phyloP scores from a whole-genome alignment of 148 eudicot species.

The Camellia lanceoleosa region DNA sequence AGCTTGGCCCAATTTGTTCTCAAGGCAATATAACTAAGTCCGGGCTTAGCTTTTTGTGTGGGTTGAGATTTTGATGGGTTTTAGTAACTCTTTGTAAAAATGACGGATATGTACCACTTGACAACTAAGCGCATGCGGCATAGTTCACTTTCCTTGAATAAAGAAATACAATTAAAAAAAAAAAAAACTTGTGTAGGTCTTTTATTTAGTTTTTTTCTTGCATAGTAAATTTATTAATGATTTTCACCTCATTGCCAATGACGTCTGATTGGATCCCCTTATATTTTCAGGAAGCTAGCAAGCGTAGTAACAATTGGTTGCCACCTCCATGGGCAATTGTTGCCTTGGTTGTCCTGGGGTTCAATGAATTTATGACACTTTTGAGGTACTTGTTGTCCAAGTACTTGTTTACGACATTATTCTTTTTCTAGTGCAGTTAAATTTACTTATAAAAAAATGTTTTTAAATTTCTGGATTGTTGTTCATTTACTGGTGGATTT shows the following conservation, averaged over 20 bases:
- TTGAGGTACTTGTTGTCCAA: constrained; percentile 52
- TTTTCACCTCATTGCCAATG: not conserved
- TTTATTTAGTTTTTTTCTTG: not conserved
- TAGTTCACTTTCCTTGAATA: too few relatives aligned
- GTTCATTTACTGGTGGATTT: not conserved
- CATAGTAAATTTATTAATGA: not conserved
- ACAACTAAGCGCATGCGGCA: too few relatives aligned
- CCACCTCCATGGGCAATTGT: constrained; percentile 99
- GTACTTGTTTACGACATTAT: not conserved
- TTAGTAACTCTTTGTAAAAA: not conserved
- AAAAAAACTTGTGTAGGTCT: too few relatives aligned
- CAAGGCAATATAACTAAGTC: not conserved
- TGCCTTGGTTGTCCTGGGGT: constrained; percentile 74
- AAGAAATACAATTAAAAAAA: too few relatives aligned
- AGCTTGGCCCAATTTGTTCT: not conserved
- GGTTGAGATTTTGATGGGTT: not conserved
- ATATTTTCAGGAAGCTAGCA: constrained; percentile 81
- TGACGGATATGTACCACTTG: not conserved
- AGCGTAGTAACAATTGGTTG: constrained; percentile 82
- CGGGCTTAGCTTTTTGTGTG: not conserved
- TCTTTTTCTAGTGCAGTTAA: too few relatives aligned
- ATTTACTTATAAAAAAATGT: too few relatives aligned
- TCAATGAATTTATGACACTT: constrained; percentile 94
- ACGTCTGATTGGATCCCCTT: constrained; percentile 7
- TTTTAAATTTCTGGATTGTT: not conserved